Conservation (phyloP, 441 rosid species). For the Croton laevigatus region DNA sequence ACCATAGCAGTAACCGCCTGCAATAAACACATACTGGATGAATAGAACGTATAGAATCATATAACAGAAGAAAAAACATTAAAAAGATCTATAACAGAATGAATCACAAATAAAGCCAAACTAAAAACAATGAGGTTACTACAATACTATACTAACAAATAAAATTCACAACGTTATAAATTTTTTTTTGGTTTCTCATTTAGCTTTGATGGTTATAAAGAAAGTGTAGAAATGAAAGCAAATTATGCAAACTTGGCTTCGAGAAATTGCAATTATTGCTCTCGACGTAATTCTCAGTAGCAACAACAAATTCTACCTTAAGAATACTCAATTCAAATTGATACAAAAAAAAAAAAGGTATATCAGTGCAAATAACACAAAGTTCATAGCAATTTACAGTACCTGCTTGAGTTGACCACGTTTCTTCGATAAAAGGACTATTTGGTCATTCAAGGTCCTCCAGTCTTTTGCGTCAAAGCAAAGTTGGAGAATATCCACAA, state of each 20-base stretch:
- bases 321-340: background rate
- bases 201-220: background rate
- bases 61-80: background rate
- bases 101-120: background rate
- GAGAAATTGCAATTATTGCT: background rate
- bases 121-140: background rate
- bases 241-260: background rate
- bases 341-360: background rate
- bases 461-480: conserved; percentile 90
- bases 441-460: conserved; percentile 85
- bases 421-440: conserved; percentile 71
- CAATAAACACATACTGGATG: background rate
- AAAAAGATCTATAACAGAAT: background rate
- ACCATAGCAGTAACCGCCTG: conserved; percentile 97
- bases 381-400: background rate
- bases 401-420: conserved; percentile 99
- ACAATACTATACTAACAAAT: too few species aligned
- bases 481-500: conserved; percentile 64
- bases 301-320: background rate
- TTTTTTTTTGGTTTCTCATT: background rate
- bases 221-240: background rate
- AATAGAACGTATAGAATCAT: background rate
- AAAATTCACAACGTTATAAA: background rate
- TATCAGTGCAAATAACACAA: background rate
- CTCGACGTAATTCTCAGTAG: background rate